Base-by-base conservation (phyloP, 257 asterid species). In the Rhazya stricta region DNA sequence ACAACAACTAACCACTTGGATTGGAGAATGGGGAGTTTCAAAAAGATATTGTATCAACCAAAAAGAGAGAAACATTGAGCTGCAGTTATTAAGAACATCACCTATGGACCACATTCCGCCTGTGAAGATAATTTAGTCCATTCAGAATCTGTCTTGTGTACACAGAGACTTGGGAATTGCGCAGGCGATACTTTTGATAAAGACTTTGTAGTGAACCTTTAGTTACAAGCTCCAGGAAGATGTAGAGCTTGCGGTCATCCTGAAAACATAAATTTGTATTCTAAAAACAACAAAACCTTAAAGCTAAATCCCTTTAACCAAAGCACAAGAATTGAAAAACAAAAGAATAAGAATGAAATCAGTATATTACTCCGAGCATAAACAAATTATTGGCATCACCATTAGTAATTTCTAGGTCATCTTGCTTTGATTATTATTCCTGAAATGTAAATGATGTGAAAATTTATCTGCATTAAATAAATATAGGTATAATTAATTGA, bases 101-200 rank as follows among this genome's bases (percentile, higher is more conserved):
- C 99, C 99, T 92, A 95, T 95, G 99, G 78, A 95, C 86, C 79
- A 95, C 94, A 79, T 89, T 81, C 76, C 74, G 89, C 79, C 86
- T 90, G 65, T 95, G 99, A 82, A 95, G 90, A 86, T 95, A 95
- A 79, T 87, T 87, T 85, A 95, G 81, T 72, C 99, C 99, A 78
- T 76, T 91, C 74, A 95, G 84, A 84, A 95, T 95, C 88, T 95
- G 99, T 80, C 97, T 86, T 62, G 99, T 91, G 77, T 92, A 95
- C 74, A 83, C 82, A 39, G 93, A 95, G 75, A 91, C 97, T 73
- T 83, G 93, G 32, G 96, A 83, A 82, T 95, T 96, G 27, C 85
- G 84, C 74, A 95, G 96, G 56, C 72, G 66, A 77, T 91, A 91
- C 79, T 83, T 92, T 85, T 83, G 89, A 83, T 95, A 95, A 66